Conservation (phyloP, 305 asterid species). For the Solanum hybrid region DNA sequence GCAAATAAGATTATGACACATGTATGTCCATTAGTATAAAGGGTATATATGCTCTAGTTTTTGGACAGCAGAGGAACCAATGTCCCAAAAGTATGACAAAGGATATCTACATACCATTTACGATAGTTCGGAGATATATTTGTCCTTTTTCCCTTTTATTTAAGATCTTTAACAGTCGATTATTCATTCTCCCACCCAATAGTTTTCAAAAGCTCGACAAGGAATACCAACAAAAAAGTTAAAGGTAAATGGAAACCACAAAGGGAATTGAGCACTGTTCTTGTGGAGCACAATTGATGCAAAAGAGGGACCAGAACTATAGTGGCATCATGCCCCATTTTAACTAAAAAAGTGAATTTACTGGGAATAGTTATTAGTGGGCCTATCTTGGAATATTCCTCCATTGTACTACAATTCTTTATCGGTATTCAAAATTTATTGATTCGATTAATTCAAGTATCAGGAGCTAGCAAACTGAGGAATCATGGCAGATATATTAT, state of each 20-base stretch:
- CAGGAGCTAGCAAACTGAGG: not conserved
- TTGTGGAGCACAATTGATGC: not conserved
- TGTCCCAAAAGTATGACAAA: too few species aligned
- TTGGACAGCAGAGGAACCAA: too few species aligned
- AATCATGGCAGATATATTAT: not conserved
- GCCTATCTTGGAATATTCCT: not conserved
- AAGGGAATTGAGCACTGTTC: not conserved
- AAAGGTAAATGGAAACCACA: not conserved
- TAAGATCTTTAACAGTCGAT: not conserved
- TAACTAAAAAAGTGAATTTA: not conserved
- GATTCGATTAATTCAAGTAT: not conserved
- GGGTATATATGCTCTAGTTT: too few species aligned
- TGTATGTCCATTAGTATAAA: too few species aligned
- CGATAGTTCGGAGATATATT: too few species aligned
- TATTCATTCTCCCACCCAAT: not conserved
- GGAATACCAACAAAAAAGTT: not conserved
- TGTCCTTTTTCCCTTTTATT: not conserved
- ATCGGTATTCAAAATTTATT: not conserved
- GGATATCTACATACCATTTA: too few species aligned
- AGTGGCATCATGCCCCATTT: not conserved
- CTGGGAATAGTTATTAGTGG: not conserved
- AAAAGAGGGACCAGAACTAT: not conserved
- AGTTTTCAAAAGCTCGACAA: not conserved
- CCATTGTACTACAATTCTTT: not conserved
- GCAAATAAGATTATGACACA: too few species aligned